phyloP scores from a whole-genome alignment of 2,329 filamentous ascomycete species.

The Trichoderma koningii region DNA sequence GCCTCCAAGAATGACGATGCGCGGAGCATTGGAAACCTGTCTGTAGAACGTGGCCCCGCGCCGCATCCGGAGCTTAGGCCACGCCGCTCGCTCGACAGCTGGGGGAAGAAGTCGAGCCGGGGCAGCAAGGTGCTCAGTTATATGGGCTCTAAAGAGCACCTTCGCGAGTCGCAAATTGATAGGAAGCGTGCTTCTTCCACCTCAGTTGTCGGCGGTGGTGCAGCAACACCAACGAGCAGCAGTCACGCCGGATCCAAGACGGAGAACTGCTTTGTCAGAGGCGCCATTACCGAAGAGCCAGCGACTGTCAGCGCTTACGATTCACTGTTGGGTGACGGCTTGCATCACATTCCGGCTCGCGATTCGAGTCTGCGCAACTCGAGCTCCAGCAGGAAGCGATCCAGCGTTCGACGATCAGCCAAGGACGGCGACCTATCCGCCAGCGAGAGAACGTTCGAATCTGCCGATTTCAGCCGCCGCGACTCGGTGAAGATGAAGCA shows the following conservation, averaged over 20 bases:
- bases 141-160: constrained; percentile 70
- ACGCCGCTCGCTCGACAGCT: constrained; percentile 62
- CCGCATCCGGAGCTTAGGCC: constrained; percentile 53
- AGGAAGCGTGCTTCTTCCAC: constrained; percentile 53
- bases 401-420: constrained; percentile 54
- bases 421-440: constrained; percentile 46
- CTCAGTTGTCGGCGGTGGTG: constrained; percentile 41
- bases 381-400: constrained; percentile 54
- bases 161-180: constrained; percentile 64
- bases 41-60: constrained; percentile 59
- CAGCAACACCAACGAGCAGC: constrained; percentile 37
- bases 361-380: constrained; percentile 69
- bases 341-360: constrained; percentile 62
- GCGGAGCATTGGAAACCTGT: constrained; percentile 65
- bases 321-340: constrained; percentile 39
- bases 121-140: constrained; percentile 65
- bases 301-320: constrained; percentile 30
- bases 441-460: constrained; percentile 49
- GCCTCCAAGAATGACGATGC: constrained; percentile 59
- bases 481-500: constrained; percentile 31
- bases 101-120: constrained; percentile 59
- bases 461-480: constrained; percentile 39
- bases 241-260: constrained; percentile 42
- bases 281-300: constrained; percentile 59
- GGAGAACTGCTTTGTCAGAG: constrained; percentile 56